Evolutionary conservation across 805 yeast species (phyloP).

Genomic region (Candida coleopterorum): DNA sequence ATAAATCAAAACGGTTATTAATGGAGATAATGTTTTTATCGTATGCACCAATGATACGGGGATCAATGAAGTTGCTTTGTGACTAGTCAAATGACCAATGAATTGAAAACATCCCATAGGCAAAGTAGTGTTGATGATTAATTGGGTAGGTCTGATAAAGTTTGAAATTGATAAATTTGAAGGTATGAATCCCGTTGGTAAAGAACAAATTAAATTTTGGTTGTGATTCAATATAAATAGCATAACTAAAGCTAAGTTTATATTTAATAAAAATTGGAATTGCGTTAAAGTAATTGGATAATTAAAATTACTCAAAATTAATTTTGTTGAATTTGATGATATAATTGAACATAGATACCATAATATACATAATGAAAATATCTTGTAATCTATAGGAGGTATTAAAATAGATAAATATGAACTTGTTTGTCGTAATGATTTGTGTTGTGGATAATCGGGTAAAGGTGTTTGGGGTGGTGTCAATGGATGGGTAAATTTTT

Average conservation of each 20-base stretch:
- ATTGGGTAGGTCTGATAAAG: slow-evolving; percentile 51
- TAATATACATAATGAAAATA: slow-evolving; percentile 47
- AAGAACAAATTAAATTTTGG: slow-evolving; percentile 16
- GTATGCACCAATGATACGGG: slow-evolving; percentile 97
- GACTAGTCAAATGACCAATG: slow-evolving; percentile 85
- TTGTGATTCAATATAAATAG: slow-evolving; percentile 12
- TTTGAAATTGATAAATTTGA: slow-evolving; percentile 20
- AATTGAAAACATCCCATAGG: slow-evolving; percentile 97
- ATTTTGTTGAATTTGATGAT: slow-evolving; percentile 76
- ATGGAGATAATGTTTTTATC: slow-evolving; percentile 85
- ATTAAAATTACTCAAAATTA: slow-evolving; percentile 61
- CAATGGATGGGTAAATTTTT: slow-evolving; percentile 2
- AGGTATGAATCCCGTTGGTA: slow-evolving; percentile 51
- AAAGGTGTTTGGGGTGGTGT: slow-evolving; percentile 9
- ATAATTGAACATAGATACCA: slow-evolving; percentile 85
- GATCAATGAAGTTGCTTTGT: slow-evolving; percentile 84
- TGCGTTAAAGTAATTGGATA: slow-evolving; percentile 90
- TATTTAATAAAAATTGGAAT: slow-evolving; percentile 76
- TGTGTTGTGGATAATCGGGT: slow-evolving; percentile 5
- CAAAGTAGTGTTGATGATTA: slow-evolving; percentile 60
- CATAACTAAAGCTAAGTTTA: slow-evolving; percentile 42
- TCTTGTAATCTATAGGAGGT: slow-evolving; percentile 22
- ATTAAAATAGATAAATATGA: slow-evolving; percentile 5
- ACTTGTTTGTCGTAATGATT: neutral
- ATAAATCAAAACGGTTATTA: slow-evolving; percentile 80